These are phyloP conservation scores for Pseudopithomyces chartarum DNA, from an alignment of 2,329 filamentous ascomycete species.

Conservation along the genomic window DNA sequence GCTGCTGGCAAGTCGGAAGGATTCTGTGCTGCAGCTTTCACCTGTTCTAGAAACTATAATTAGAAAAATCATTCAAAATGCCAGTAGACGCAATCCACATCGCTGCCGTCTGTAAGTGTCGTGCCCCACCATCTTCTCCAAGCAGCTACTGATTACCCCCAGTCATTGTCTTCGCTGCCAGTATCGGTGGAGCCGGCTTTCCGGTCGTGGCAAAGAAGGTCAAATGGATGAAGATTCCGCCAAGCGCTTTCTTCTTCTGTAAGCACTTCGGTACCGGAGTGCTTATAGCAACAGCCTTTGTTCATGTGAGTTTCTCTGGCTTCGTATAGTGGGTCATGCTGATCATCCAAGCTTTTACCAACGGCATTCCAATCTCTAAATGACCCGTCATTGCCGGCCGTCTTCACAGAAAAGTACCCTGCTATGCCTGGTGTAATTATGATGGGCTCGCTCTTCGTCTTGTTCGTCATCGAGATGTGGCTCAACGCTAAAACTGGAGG, in stretches of 20 bases:
- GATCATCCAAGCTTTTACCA: conserved; percentile 54
- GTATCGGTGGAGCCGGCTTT: conserved; percentile 44
- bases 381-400: conserved; percentile 59
- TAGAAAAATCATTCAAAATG: conserved; percentile 26
- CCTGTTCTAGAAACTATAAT: conserved; percentile 11
- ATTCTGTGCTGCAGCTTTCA: conserved; percentile 18
- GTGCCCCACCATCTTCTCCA: not conserved
- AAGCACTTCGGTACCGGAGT: conserved; percentile 75
- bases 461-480: conserved; percentile 68
- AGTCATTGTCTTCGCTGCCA: conserved; percentile 47
- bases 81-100: conserved; percentile 40
- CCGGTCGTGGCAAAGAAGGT: conserved; percentile 55
- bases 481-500: conserved; percentile 64
- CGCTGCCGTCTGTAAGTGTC: conserved; percentile 44
- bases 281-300: conserved; percentile 83
- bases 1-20: conserved; percentile 34
- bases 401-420: conserved; percentile 65
- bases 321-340: conserved; percentile 3
- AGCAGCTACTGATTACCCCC: conserved; percentile 18
- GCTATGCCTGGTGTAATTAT: conserved; percentile 68
- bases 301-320: conserved; percentile 57
- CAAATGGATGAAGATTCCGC: conserved; percentile 62
- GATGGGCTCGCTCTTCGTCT: conserved; percentile 64
- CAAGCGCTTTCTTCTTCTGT: conserved; percentile 64
- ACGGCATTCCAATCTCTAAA: conserved; percentile 60